Evolutionary conservation across 768 basidiomycete genomes (phyloP).

Genomic region (Neoboletus magnificus): DNA sequence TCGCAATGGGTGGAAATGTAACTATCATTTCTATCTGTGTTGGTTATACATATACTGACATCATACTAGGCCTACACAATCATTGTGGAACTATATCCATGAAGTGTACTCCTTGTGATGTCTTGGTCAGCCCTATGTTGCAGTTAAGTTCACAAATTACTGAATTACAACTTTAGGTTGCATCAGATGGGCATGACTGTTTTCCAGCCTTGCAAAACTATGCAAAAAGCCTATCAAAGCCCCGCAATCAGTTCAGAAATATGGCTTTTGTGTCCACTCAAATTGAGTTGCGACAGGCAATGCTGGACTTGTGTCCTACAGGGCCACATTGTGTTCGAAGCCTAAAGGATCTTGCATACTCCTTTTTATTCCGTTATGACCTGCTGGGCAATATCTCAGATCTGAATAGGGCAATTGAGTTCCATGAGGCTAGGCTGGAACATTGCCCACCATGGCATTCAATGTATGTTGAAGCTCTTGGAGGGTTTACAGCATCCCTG

Average conservation of each 20-base stretch:
- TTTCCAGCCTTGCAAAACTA: neutral
- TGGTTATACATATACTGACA: neutral
- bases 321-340: too few relatives aligned
- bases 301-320: neutral
- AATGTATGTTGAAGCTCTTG: neutral
- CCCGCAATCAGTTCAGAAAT: too few relatives aligned
- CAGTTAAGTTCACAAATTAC: neutral
- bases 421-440: rapidly evolving
- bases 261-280: neutral
- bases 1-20: neutral
- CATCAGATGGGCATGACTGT: neutral
- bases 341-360: neutral
- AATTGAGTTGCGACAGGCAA: neutral
- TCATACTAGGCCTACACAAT: neutral
- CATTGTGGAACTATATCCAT: neutral
- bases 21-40: neutral
- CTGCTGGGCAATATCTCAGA: neutral
- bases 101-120: too few relatives aligned
- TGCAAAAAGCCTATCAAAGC: too few relatives aligned
- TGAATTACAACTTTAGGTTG: neutral
- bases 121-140: neutral
- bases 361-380: neutral
- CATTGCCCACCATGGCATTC: neutral
- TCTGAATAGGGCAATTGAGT: neutral
- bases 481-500: neutral